phyloP scores from a whole-genome alignment of 108 stramenopile species.

The Cyclotella sp. region DNA sequence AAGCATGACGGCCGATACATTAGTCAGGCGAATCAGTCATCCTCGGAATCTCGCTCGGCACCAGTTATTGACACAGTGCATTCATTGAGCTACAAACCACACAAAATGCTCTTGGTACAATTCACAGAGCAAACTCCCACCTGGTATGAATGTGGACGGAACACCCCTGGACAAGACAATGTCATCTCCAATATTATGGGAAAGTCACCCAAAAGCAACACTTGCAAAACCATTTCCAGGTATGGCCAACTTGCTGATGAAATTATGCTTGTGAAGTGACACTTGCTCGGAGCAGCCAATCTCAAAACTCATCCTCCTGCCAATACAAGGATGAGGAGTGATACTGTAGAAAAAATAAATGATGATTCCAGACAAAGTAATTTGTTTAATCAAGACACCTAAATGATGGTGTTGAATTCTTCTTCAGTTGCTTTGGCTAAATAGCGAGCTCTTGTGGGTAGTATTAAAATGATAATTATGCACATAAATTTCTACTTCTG shows the following conservation, averaged over 20 bases:
- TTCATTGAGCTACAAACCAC: slow-evolving; percentile 51
- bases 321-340: slow-evolving; percentile 72
- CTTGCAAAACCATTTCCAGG: slow-evolving; percentile 57
- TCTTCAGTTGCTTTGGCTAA: no score
- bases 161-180: slow-evolving; percentile 73
- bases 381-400: no score
- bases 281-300: slow-evolving; percentile 39
- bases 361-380: no score
- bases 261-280: slow-evolving; percentile 70
- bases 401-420: no score
- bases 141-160: slow-evolving; percentile 80
- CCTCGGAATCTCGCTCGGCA: background rate
- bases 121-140: slow-evolving; percentile 79
- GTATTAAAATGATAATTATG: no score
- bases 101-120: slow-evolving; percentile 67
- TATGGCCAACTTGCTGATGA: slow-evolving; percentile 76
- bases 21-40: background rate
- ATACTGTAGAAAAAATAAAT: no score
- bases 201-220: slow-evolving; percentile 16
- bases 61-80: background rate
- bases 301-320: slow-evolving; percentile 10
- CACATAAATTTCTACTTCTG: no score
- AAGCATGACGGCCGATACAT: background rate
- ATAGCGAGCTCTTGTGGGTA: no score
- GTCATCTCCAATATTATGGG: slow-evolving; percentile 21